Evolutionary conservation across 345 rosid species (phyloP), one percentile per base, ranked within the genome.

Genomic region (Syzygium aqueum): DNA sequence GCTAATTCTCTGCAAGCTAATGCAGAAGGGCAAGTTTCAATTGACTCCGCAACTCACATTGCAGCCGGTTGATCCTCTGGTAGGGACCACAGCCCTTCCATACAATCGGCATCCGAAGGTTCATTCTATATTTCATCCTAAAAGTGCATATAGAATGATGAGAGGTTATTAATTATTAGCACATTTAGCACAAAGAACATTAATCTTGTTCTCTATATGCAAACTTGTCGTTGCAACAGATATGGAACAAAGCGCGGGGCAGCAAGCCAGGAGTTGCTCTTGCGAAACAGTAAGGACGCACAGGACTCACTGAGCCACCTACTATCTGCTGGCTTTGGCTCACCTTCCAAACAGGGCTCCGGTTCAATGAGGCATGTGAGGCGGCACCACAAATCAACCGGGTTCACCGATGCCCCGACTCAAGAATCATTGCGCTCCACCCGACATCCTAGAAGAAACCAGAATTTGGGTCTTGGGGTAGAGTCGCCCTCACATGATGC

Each of bases 11-110:
- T 27, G 85, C 46, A 43, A 43, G 46, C 85, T 77, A 43, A 11
- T 86, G 91, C 90, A 93, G 95, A 33, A 67, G 87, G 30, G 33
- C 50, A 40, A 86, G 59, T 86, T 86, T 6, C 23, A 86, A n/a
- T 61, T 9, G 3, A 63, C 87, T 61, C 73, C 0, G 23, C 49
- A 86, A 67, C 46, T 61, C 40, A 50, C 30, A 6, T 85, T 85
- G 73, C 80, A 57, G 28, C 82, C 27, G 8, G 87, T 61, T 19
- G 51, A 49, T 86, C 83, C 87, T 28, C 51, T 27, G 28, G 87
- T 37, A 67, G 87, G 50, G 27, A 23, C 53, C 43, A 65, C 3
- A 51, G 25, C 27, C 15, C 23, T 49, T 46, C 80, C 28, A n/a
- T 15, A 56, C 49, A 86, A 86, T 28, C 56, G 4, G 50, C 83